Evolutionary conservation across 768 basidiomycete genomes (phyloP), one percentile per base, ranked within the genome.

Genomic region (Lactarius indigo): DNA sequence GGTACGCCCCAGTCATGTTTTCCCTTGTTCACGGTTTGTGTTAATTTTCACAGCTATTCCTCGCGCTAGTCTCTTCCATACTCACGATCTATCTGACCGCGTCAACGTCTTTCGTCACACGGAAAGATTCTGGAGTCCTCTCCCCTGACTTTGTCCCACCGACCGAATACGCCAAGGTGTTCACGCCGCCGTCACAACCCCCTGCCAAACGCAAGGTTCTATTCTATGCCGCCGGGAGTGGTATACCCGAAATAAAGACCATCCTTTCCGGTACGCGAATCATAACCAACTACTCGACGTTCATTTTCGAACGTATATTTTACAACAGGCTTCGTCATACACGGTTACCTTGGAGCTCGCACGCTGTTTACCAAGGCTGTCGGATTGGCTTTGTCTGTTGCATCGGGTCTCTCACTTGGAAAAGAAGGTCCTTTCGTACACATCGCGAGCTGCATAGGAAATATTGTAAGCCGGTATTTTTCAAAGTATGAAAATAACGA

Each of bases 191-290:
- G 35, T 41, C 68, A 60, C 57, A 64, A 42, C 69, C 44, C 50
- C 64, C 65, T 37, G 68, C 56, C n/a, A 87, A 82, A 69, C 85
- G 94, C 63, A 86, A 87, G 72, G 83, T 89, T 57, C 81, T 94
- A 78, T 95, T 91, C 79, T 97, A 92, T 90, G 94, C 97, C 12
- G 94, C 94, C 23, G 97, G 97, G 23, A 92, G 90, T 73, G 97
- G 97, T 57, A 96, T 98, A 64, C 95, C 96, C 0, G 96, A 99
- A 76, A 90, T 99, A 75, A 99, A 99, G 76, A 92, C 92, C 0
- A 94, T 96, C 64, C 82, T 96, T 54, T 92, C 91, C 59, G 94
- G 92, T 87, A 70, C 52, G 78, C 64, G 42, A 37, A 39, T 30
- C 13, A 15, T 59, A 62, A 50, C 47, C 61, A 28, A 47, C n/a